Evolutionary conservation across 352 stramenopile genomes (phyloP).

Genomic region (Hyaloperonospora brassicae): DNA sequence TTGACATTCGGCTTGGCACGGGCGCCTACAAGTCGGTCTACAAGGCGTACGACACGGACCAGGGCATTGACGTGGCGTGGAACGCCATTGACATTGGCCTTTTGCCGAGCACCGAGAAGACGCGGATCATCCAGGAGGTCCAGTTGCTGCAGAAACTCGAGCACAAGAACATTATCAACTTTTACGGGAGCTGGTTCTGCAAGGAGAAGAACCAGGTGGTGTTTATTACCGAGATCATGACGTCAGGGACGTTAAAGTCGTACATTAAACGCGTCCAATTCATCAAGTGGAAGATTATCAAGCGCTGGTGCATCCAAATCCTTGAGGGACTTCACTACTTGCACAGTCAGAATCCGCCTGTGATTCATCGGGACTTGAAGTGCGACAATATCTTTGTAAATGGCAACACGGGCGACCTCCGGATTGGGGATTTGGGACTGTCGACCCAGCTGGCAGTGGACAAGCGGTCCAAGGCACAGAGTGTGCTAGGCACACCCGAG

Average conservation of each 20-base stretch:
- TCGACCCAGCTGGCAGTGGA: slow-evolving; percentile 75
- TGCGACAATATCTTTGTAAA: slow-evolving; percentile 99
- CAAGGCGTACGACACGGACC: slow-evolving; percentile 96
- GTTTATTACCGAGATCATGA: slow-evolving; percentile 99
- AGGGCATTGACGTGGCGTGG: slow-evolving; percentile 99
- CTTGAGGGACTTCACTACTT: slow-evolving; percentile 92
- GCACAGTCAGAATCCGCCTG: slow-evolving; percentile 82
- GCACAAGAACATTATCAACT: slow-evolving; percentile 99
- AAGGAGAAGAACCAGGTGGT: slow-evolving; percentile 97
- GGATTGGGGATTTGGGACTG: slow-evolving; percentile 96
- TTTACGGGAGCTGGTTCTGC: slow-evolving; percentile 97
- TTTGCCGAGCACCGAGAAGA: slow-evolving; percentile 91
- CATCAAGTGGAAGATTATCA: slow-evolving; percentile 98
- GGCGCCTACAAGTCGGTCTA: slow-evolving; percentile 89
- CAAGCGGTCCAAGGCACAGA: slow-evolving; percentile 76
- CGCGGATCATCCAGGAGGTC: slow-evolving; percentile 96
- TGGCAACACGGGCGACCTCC: slow-evolving; percentile 94
- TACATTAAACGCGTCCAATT: slow-evolving; percentile 98
- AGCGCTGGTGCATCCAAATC: slow-evolving; percentile 96
- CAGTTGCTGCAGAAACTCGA: slow-evolving; percentile 94
- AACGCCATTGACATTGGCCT: slow-evolving; percentile 97
- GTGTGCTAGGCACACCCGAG: slow-evolving; percentile 96
- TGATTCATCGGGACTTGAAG: slow-evolving; percentile 92
- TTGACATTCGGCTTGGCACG: slow-evolving; percentile 74
- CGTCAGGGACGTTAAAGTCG: slow-evolving; percentile 89